These are phyloP conservation scores for Colletotrichum sp. DNA, from an alignment of 2,329 filamentous ascomycete species.

Conservation along the genomic window DNA sequence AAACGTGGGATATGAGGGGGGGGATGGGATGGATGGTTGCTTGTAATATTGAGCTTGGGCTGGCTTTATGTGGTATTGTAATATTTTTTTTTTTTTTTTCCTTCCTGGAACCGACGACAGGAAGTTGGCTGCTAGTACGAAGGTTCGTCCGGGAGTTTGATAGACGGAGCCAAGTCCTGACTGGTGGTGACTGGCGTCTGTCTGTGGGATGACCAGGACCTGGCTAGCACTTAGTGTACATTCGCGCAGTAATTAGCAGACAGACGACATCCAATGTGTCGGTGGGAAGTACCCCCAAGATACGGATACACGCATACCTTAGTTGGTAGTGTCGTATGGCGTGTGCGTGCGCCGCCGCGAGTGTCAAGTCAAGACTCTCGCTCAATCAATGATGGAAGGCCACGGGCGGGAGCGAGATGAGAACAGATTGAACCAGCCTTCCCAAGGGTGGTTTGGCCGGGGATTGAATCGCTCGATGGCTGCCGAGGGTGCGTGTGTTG, in stretches of 20 bases:
- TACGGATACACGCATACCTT: background rate
- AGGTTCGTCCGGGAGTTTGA: background rate
- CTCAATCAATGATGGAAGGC: constrained; percentile 21
- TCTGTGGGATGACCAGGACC: background rate
- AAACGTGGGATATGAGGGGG: too few relatives aligned
- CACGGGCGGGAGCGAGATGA: constrained; percentile 36
- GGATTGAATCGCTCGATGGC: background rate
- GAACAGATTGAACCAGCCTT: constrained; percentile 21
- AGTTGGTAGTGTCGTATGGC: too few relatives aligned
- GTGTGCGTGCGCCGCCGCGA: too few relatives aligned
- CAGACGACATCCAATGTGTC: background rate
- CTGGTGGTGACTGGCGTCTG: background rate
- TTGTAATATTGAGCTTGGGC: too few relatives aligned
- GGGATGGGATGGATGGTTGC: too few relatives aligned
- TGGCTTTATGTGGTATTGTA: too few relatives aligned
- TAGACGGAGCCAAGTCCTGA: background rate
- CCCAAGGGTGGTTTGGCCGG: background rate
- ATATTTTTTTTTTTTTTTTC: background rate
- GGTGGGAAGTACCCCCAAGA: too few relatives aligned
- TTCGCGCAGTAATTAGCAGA: background rate
- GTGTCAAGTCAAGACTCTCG: too few relatives aligned
- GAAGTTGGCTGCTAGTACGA: background rate
- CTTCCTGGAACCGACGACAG: background rate
- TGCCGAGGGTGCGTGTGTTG: background rate
- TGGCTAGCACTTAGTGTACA: background rate